Evolutionary conservation across 805 yeast species (phyloP), one percentile per base, ranked within the genome.

Genomic region (Yarrowia osloensis): DNA sequence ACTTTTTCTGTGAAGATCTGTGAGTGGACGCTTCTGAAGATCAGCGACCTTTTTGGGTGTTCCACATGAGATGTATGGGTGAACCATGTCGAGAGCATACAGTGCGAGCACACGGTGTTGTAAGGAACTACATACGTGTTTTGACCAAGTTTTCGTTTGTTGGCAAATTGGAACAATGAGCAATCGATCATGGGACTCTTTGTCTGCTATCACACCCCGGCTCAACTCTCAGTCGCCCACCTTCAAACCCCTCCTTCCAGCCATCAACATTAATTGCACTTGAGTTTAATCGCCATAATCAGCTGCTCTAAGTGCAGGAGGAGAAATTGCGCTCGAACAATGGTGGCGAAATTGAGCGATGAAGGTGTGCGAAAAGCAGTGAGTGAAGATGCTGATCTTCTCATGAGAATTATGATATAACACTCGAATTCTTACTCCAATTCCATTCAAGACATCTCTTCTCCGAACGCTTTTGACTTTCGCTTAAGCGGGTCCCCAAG

Each of bases 221-320:
- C 31, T 28, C 6, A 28, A 28, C 31, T 28, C 31, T 8, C 31
- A 33, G 6, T 33, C 24, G 33, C 54, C 28, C 55, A 29, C 39
- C 39, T 31, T 17, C 24, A 11, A 22, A 8, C 8, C 31, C 39
- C 22, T 13, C 37, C 28, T 17, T 22, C 40, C 40, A 50, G 28
- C 39, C 28, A 15, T 15, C 40, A 15, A 31, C 39, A 13, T 21
- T n/a, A 33, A 11, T 44, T n/a, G 9, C 19, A 5, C 4, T 21
- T 50, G 17, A 33, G 37, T 50, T 33, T 50, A 33, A 50, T 33
- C 57, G 57, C 57, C 57, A 31, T 42, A 50, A 50, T 50, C 57
- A 50, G 57, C 40, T 50, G 57, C 55, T 50, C 24, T 4, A 50
- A 29, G 57, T 50, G 57, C 57, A 50, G 39, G 40, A 50, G 7